Base-by-base conservation (phyloP, 192 early-diverging fungal genomes). In the Linnemannia hyalina region DNA sequence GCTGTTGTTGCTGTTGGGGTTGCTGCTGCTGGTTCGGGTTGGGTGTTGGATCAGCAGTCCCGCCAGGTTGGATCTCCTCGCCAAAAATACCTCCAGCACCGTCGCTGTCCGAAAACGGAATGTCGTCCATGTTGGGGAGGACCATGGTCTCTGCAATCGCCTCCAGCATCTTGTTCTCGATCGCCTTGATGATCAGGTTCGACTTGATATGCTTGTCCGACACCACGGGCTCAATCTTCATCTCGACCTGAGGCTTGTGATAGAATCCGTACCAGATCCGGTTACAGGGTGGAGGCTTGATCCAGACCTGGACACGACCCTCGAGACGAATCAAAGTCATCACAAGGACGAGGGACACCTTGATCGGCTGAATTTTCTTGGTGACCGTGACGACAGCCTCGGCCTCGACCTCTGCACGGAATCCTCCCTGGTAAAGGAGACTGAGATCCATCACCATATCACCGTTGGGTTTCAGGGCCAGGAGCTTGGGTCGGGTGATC, bases 41-140 rank as follows among this genome's bases (percentile, higher is more conserved):
- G 22, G 47, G 11, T 47, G 74, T 68, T 13, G 77, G 26, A 26
- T 68, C 9, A 35, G 82, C 2, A 10, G 41, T 22, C 20, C 78
- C 78, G 29, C 78, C 78, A 15, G 74, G 83, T 13, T 26, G 29
- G 38, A 83, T 83, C 20, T 80, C 88, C 20, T 88, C 89, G 23
- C 89, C 93, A 84, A 95, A 90, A 29, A 95, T 91, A 4, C 91
- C 94, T 29, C 93, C 91, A 9, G 84, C 70, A 4, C 92, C 90
- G 6, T 90, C 80, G 0, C 93, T 87, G 41, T 92, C 89, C 83
- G 93, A 95, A 80, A 97, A 97, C 20, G 93, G 89, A 1, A 96
- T 91, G 78, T 97, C 95, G 79, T 98, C 97, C 93, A 98, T 95
- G 73, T 97, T 95, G 7, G 97, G 97, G 74, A 97, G 85, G 16